phyloP scores from a whole-genome alignment of 495 filamentous ascomycete species.

The Tuber umbilicatum region DNA sequence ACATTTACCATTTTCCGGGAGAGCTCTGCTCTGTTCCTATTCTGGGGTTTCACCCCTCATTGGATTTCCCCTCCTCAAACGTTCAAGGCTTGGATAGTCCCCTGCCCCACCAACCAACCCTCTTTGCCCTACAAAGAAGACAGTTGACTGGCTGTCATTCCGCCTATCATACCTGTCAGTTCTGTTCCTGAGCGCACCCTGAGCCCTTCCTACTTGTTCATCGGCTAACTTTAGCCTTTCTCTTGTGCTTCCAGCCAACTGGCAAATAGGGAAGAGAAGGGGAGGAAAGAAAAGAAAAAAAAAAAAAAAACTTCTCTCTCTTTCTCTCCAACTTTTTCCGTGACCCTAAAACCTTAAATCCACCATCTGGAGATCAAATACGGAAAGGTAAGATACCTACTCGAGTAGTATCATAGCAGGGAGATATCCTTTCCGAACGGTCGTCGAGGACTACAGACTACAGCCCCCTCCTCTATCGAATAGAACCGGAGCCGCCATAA shows the following conservation, averaged over 20 bases:
- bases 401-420: not conserved
- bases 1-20: not conserved
- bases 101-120: slow-evolving; percentile 36
- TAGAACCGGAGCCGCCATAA: not conserved
- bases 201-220: slow-evolving; percentile 1
- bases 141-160: slow-evolving; percentile 20
- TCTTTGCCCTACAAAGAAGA: slow-evolving; percentile 21
- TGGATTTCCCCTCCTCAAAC: slow-evolving; percentile 24
- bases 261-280: not conserved
- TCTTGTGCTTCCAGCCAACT: slow-evolving; percentile 2
- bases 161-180: not conserved
- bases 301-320: not conserved
- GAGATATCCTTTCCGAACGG: not conserved
- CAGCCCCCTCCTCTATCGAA: not conserved
- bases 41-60: slow-evolving; percentile 32
- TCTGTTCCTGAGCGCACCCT: not conserved
- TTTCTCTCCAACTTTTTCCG: not conserved
- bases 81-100: slow-evolving; percentile 33
- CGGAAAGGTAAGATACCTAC: not conserved
- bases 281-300: not conserved
- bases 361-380: not conserved
- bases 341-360: not conserved
- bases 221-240: not conserved
- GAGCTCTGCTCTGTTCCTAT: slow-evolving; percentile 16
- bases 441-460: not conserved